Conservation (phyloP, 1,284 basidiomycete genomes). For the Naganishia sp. region DNA sequence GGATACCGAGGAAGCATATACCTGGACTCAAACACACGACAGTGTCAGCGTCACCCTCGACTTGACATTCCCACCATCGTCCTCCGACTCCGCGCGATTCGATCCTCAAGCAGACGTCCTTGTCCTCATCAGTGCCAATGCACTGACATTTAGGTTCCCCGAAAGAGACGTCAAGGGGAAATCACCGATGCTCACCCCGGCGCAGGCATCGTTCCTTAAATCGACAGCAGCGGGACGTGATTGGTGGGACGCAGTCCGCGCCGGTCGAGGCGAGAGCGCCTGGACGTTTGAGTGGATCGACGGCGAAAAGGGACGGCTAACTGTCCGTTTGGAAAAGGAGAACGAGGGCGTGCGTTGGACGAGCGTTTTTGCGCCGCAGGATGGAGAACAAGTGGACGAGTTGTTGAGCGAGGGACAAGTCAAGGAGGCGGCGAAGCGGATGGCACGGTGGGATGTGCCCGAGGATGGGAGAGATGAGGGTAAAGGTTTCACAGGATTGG, state of each 20-base stretch:
- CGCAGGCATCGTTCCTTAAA: conserved; percentile 1
- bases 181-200: background rate
- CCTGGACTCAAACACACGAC: conserved; percentile 29
- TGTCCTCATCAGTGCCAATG: conserved; percentile 13
- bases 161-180: background rate
- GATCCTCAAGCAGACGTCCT: conserved; percentile 24
- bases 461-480: conserved; percentile 62
- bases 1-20: conserved; percentile 24
- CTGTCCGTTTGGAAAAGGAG: conserved; percentile 28
- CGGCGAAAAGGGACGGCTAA: conserved; percentile 1
- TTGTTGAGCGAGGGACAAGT: conserved; percentile 83
- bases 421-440: conserved; percentile 44
- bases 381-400: conserved; percentile 65
- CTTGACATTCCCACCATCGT: conserved; percentile 6
- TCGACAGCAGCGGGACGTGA: conserved; percentile 8
- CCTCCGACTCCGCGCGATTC: conserved; percentile 3
- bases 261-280: conserved; percentile 13
- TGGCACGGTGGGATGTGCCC: conserved; percentile 78
- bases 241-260: conserved; percentile 31
- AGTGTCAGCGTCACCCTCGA: conserved; percentile 17
- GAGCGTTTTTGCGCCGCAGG: conserved; percentile 29
- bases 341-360: conserved; percentile 31
- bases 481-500: conserved; percentile 73
- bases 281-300: conserved; percentile 26
- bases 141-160: conserved; percentile 23